phyloP scores from a whole-genome alignment of 139 green algal genomes.

The Coelastrella sp. region DNA sequence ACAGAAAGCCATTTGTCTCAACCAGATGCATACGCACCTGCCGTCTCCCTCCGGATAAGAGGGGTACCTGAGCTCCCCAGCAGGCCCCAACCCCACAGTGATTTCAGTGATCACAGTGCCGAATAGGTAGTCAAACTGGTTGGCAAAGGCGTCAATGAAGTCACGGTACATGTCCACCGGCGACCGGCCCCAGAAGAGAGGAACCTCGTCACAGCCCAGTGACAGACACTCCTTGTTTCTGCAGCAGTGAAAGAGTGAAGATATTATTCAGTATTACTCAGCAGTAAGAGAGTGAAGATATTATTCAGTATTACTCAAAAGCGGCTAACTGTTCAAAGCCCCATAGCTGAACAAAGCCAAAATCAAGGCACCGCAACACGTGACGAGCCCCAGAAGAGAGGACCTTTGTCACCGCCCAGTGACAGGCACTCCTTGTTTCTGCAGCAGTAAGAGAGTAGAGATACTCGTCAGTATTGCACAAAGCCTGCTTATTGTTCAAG shows the following conservation, averaged over 20 bases:
- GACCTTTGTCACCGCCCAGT: no score
- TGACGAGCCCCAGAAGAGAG: no score
- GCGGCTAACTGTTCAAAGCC: no score
- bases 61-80: conserved; percentile 98
- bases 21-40: conserved; percentile 42
- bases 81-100: conserved; percentile 95
- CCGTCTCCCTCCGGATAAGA: conserved; percentile 96
- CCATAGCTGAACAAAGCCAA: no score
- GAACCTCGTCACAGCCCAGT: conserved; percentile 90
- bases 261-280: no score
- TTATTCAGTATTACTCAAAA: no score
- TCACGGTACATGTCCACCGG: conserved; percentile 95
- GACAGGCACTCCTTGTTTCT: no score
- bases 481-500: no score
- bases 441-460: background rate
- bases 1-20: background rate
- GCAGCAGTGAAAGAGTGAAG: background rate
- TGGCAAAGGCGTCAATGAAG: conserved; percentile 92
- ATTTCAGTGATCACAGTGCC: conserved; percentile 90
- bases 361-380: no score
- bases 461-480: no score
- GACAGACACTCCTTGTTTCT: conserved; percentile 95
- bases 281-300: background rate
- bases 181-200: conserved; percentile 88
- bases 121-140: conserved; percentile 60